Base-by-base conservation (phyloP, 345 rosid species). In the Syzygium oleosum region DNA sequence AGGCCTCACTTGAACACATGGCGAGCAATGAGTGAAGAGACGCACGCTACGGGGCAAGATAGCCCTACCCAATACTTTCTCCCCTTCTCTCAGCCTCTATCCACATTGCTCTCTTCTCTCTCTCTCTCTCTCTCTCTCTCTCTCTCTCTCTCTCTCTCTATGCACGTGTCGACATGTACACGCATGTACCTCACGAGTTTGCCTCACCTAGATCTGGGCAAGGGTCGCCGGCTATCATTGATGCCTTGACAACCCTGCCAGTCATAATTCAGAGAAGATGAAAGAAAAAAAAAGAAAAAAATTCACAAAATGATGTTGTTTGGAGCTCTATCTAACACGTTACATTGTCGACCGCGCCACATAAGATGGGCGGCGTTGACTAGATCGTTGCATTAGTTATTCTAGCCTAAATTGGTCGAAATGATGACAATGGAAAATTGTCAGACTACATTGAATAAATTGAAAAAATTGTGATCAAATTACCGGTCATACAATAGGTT, bases 241-340 rank as follows among this genome's bases (percentile, higher is more conserved):
- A 61, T 8, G 68, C 2, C 34, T 29, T 0, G 1, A 7, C 6
- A 1, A n/a, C 73, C 31, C 3, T 4, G 2, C 16, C 2, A n/a
- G 6, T 3, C 2, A 6, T 3, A 61, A n/a, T 61, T n/a, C 7
- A 0, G 6, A 4, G 68, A n/a, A 27, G 73, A 61, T 27, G 73
- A 61, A n/a, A 19, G 65, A 6, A 12, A 5, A 11, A 59, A 27
- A 27, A 56, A 27, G n/a, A 2, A 12, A 12, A 59, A 12, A 4
- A 4, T 25, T 6, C 9, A 7, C 9, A n/a, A 61, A 61, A 61
- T 61, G 9, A 61, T 3, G 34, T 12, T n/a, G 34, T n/a, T 61
- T n/a, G 15, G 73, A 61, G 9, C 34, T 61, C 1, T 13, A 0
- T 61, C 4, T 0, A 9, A 61, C 38, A 61, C 4, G 1, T 27